phyloP scores from a whole-genome alignment of 768 basidiomycete species.

The Russula compacta region DNA sequence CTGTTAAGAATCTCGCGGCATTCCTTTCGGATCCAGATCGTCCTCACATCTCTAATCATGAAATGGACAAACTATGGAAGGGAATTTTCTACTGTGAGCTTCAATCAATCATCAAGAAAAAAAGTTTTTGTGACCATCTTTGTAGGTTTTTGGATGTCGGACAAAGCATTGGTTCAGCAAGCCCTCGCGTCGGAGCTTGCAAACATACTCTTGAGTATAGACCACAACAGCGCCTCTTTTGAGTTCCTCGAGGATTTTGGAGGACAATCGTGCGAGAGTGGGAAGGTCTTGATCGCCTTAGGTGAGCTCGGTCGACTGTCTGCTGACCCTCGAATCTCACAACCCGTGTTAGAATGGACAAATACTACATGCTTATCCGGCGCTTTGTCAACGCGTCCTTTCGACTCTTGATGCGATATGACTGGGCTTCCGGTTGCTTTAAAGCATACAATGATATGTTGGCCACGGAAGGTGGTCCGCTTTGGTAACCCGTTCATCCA shows the following conservation, averaged over 20 bases:
- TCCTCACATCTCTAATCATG: slow-evolving; percentile 53
- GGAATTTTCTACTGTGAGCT: slow-evolving; percentile 89
- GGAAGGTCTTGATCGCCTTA: slow-evolving; percentile 81
- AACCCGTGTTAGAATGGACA: slow-evolving; percentile 70
- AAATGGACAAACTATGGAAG: slow-evolving; percentile 95
- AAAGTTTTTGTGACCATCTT: slow-evolving; percentile 2
- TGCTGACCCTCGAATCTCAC: slow-evolving; percentile 21
- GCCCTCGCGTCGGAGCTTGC: slow-evolving; percentile 80
- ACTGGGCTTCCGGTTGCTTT: slow-evolving; percentile 55
- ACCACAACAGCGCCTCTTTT: slow-evolving; percentile 47
- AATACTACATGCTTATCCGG: slow-evolving; percentile 92
- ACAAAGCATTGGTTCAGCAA: slow-evolving; percentile 95
- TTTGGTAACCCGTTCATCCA: slow-evolving; percentile 48
- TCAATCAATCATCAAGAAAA: background rate
- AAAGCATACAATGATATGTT: slow-evolving; percentile 64
- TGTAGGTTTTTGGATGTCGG: slow-evolving; percentile 98
- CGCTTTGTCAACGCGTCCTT: slow-evolving; percentile 83
- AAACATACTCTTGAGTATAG: slow-evolving; percentile 65
- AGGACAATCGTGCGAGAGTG: slow-evolving; percentile 83
- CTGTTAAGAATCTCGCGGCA: slow-evolving; percentile 64
- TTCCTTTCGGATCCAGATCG: slow-evolving; percentile 66
- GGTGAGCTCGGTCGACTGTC: slow-evolving; percentile 37
- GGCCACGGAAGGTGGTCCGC: slow-evolving; percentile 57
- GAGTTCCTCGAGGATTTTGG: slow-evolving; percentile 88
- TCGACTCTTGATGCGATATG: slow-evolving; percentile 56